Conservation (phyloP, 1,284 basidiomycete species). For the Schizophyllum commune region DNA sequence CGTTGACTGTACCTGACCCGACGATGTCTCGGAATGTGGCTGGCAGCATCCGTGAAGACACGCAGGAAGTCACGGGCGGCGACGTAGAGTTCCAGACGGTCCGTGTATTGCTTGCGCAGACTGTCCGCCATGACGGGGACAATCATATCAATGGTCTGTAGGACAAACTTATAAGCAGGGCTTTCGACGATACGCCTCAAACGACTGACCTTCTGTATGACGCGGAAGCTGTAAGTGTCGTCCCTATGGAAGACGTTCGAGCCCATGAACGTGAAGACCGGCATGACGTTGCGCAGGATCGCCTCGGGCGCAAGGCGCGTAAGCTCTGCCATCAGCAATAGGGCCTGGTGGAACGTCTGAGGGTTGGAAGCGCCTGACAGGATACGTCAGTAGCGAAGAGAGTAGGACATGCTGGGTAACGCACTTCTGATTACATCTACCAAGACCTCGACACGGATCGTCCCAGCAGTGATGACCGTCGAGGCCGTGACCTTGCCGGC, state of each 20-base stretch:
- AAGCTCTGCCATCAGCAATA: conserved; percentile 84
- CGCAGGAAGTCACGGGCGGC: conserved; percentile 69
- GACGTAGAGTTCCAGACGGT: conserved; percentile 54
- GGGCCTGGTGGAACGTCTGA: conserved; percentile 90
- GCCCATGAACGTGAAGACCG: conserved; percentile 99
- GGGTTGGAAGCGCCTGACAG: conserved; percentile 77
- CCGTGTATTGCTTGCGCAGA: conserved; percentile 47
- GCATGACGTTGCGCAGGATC: conserved; percentile 94
- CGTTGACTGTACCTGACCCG: conserved; percentile 57
- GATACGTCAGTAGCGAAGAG: conserved; percentile 1
- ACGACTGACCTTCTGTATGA: conserved; percentile 76
- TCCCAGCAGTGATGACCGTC: conserved; percentile 33
- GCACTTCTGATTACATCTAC: conserved; percentile 81
- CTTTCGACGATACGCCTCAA: no score
- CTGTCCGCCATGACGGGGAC: conserved; percentile 89
- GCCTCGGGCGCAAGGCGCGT: conserved; percentile 84
- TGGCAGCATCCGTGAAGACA: conserved; percentile 85
- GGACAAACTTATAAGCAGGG: neutral
- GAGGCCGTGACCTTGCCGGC: conserved; percentile 54
- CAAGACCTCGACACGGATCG: conserved; percentile 70
- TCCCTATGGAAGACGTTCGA: conserved; percentile 94
- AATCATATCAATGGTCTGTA: conserved; percentile 84
- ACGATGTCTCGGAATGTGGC: conserved; percentile 83
- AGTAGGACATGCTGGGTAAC: conserved; percentile 14
- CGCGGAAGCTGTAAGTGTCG: conserved; percentile 91